phyloP scores from a whole-genome alignment of 2,329 filamentous ascomycete genomes.

The Colletotrichum tropicale region DNA sequence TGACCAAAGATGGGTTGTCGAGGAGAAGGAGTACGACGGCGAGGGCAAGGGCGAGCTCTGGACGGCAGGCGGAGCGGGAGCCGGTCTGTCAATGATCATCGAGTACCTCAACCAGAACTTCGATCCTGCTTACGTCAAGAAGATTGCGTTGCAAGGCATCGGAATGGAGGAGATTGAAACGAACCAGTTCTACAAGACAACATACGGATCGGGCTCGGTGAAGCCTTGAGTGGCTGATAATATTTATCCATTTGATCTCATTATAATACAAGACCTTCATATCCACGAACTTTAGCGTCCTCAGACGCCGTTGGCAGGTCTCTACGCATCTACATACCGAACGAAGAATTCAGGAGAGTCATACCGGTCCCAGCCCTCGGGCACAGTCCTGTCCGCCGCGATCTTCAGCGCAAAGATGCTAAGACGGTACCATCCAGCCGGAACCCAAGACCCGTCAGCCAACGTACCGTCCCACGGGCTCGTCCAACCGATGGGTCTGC shows the following conservation, averaged over 20 bases:
- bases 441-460: slow-evolving; percentile 49
- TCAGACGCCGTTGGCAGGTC: not conserved
- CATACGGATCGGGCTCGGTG: not conserved
- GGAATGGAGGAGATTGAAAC: slow-evolving; percentile 5
- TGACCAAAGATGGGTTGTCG: slow-evolving; percentile 42
- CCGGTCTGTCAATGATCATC: slow-evolving; percentile 28
- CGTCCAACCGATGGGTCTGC: not conserved
- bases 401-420: slow-evolving; percentile 23
- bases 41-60: slow-evolving; percentile 36
- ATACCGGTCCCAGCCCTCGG: slow-evolving; percentile 26
- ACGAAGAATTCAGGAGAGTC: slow-evolving; percentile 48
- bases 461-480: slow-evolving; percentile 50
- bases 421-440: slow-evolving; percentile 54
- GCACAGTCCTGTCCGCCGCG: slow-evolving; percentile 9
- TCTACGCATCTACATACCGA: slow-evolving; percentile 34
- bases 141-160: not conserved
- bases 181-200: slow-evolving; percentile 12
- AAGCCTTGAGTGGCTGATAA: not conserved
- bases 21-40: slow-evolving; percentile 31
- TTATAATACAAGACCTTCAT: not conserved
- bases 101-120: slow-evolving; percentile 13
- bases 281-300: not conserved
- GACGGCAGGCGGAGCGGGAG: slow-evolving; percentile 40
- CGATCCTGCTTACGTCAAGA: slow-evolving; percentile 1
- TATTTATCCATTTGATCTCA: not conserved